Base-by-base conservation (phyloP, 306 rosid species). In the Senna siamea region DNA sequence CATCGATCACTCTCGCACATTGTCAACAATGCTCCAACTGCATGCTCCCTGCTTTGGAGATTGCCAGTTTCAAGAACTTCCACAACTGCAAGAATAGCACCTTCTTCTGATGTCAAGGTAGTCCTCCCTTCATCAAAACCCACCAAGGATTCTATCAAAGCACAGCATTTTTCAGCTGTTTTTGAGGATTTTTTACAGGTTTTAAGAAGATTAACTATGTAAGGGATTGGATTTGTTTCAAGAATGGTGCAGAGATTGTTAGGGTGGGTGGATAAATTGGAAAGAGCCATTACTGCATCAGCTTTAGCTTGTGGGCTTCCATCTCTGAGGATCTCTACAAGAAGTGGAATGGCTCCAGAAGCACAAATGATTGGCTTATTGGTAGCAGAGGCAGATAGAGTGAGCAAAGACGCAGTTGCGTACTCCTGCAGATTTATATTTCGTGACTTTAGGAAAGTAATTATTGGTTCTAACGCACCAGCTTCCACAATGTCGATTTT, bases 211-310 rank as follows among this genome's bases (percentile, higher is more conserved):
- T 59, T 66, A 54, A 89, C 86, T 34, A 94, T 87, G 23, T 60
- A 80, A 18, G 96, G 92, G 80, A 90, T 76, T 23, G 96, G 98
- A 22, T 86, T 77, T 68, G 92, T 77, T 81, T 85, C 79, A 2
- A 85, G 90, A 72, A 94, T 86, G 80, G 79, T 48, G 34, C 51
- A 63, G 69, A 90, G 96, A 75, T 85, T 94, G 40, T 64, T 18
- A 1, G 89, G 81, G 70, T 80, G 78, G 14, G 97, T 87, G 54
- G 99, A 89, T 71, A 94, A 90, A 80, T 94, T 94, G 73, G 99
- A 88, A 52, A 94, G 99, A 70, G 98, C 97, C 99, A 87, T 94
- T 22, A 90, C 92, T 43, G 99, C 87, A 75, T 94, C 99, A 19
- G 92, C 90, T 81, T 82, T 89, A 34, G 96, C 97, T 81, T 92